Base-by-base conservation (phyloP, 306 rosid species). In the Comarum palustre region DNA sequence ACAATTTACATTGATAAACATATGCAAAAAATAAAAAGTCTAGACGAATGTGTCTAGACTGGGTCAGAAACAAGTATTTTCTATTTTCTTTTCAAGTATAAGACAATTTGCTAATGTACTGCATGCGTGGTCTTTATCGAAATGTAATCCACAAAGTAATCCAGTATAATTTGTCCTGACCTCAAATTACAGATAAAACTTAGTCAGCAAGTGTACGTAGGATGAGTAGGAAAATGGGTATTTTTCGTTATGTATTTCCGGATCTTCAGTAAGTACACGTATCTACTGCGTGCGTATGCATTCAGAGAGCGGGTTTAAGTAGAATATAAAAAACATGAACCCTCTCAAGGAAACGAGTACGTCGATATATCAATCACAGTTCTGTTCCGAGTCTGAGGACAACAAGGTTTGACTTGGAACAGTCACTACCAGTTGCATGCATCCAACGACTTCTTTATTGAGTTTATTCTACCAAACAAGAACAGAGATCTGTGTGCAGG, bases 61-160 rank as follows among this genome's bases (percentile, higher is more conserved):
- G 31, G 36, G 5, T 34, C 36, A 3, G 36, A 34, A 2, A 3
- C 36, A 34, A 34, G 5, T 34, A 34, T 34, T 34, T 34, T 34
- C 36, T n/a, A n/a, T n/a, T n/a, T 31, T n/a, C 0, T 50, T 50
- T 50, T 31, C 58, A 3, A 31, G 25, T 9, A 22, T 20, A 42
- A 27, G 38, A 66, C 71, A 15, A 29, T 14, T 43, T 4, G n/a
- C n/a, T 24, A 59, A 14, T 15, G 12, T 1, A 3, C 11, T 39
- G 70, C 11, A 2, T 52, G 59, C 7, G 27, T 52, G 59, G 59
- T 52, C 59, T 20, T 52, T 52, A 68, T 47, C 71, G 46, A 43
- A 14, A 25, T 12, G 13, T 52, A 8, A 52, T 52, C 58, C 27
- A n/a, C 12, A 11, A 24, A 11, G 25, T 51, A 19, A 51, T 51